Base-by-base conservation (phyloP, 2,329 filamentous ascomycete genomes). In the Xylaria sp. region DNA sequence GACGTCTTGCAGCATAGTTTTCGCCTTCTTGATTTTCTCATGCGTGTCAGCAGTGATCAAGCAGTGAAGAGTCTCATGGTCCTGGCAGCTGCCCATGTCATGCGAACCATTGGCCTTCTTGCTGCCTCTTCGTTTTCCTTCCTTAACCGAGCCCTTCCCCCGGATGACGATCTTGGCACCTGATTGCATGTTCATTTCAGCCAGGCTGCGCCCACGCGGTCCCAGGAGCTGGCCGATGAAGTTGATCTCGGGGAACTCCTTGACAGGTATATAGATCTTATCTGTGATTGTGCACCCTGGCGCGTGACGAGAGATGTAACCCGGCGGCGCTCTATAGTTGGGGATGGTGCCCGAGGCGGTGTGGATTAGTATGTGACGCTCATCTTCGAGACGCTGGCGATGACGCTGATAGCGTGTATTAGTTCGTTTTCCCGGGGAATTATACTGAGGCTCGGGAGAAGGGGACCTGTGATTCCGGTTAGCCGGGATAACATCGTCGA, bases 171-270 rank as follows among this genome's bases (percentile, higher is more conserved):
- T 92, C 76, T 91, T 92, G 70, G 90, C 90, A 66, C 85, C 85
- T 50, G 90, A 92, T 78, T 92, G 86, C 69, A 85, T 85, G 75
- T 92, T 89, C 89, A 93, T 92, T 76, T 90, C 91, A 78, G 92
- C 91, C 73, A 93, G 81, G 67, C 90, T 93, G 75, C 91, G 92
- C 75, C 90, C 91, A 86, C 91, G 89, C 76, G 90, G 90, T 76
- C 91, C 90, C 82, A 93, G 92, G 73, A 93, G 87, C 81, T 93
- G 87, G 78, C 90, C 90, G 84, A 94, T 93, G 88, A 92, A 93
- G 85, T 93, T 93, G 85, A 92, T 91, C 77, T 91, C 88, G 81
- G 90, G 90, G 80, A 92, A 92, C 79, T 93, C 90, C 83, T 91
- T 92, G 80, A 90, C 88, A 72, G 90, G 90, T 74, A 93, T 89